Percentiles rank a stretch among this genome's conserved stretches.
phyloP scores from a whole-genome alignment of 2,329 filamentous ascomycete species.

The Aspergillus melleus region DNA sequence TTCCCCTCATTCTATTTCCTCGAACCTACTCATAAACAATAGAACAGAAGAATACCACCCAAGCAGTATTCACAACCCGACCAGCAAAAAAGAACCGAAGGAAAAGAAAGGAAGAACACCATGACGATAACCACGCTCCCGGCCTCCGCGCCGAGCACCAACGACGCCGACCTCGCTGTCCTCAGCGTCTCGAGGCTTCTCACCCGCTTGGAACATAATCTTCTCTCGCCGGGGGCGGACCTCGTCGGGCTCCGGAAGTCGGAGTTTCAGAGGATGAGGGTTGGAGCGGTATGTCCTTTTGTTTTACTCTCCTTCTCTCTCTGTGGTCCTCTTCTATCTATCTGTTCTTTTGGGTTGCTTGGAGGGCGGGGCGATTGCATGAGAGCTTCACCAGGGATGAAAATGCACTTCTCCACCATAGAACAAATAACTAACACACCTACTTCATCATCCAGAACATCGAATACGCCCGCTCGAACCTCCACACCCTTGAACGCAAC shows the following conservation, averaged over 20 bases:
- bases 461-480: constrained; percentile 45
- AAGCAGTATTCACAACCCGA: too few species aligned
- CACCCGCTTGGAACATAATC: constrained; percentile 44
- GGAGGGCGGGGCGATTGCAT: background rate
- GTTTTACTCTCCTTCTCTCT: background rate
- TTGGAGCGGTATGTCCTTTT: constrained; percentile 35
- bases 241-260: constrained; percentile 39
- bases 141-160: background rate
- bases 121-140: constrained; percentile 22
- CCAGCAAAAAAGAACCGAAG: too few species aligned
- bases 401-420: too few species aligned
- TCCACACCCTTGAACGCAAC: constrained; percentile 42
- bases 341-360: too few species aligned
- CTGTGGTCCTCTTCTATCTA: too few species aligned
- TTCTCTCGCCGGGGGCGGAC: constrained; percentile 41
- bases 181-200: constrained; percentile 46
- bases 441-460: constrained; percentile 36
- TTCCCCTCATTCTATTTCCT: background rate
- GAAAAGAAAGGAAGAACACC: background rate
- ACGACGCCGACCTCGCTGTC: constrained; percentile 32
- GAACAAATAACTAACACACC: background rate
- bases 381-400: too few species aligned
- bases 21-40: background rate
- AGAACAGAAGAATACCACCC: background rate
- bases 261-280: constrained; percentile 44